Evolutionary conservation across 768 basidiomycete genomes (phyloP), one percentile per base, ranked within the genome.

Genomic region (Suillus bovinus): DNA sequence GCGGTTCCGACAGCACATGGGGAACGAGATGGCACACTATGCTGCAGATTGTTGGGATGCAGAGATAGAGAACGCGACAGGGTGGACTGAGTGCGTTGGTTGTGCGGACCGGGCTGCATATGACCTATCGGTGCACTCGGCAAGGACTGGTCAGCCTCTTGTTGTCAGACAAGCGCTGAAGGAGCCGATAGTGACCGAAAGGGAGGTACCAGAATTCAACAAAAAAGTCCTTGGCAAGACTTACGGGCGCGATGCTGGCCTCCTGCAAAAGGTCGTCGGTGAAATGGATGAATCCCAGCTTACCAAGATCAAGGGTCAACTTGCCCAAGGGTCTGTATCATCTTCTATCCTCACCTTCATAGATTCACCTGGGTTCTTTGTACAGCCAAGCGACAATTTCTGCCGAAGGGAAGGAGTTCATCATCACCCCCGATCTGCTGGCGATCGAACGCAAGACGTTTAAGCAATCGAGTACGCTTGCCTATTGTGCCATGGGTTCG

Each of bases 11-110:
- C 97, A 99, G 72, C 97, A 99, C 75, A 99, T 99, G 97, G 84
- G 78, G 41, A 99, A 99, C 78, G 97, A 99, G 81, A 99, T 99
- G 96, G 97, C 97, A 1, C 97, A 99, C 76, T 99, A 99, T 74
- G 96, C 97, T 60, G 86, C 94, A 42, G 96, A 99, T 78, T 99
- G 97, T 77, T 99, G 97, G 97, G 97, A 99, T 72, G 97, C 96
- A 47, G 97, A 99, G 80, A 98, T 99, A 66, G 84, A 94, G 65
- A 94, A 93, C 59, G 91, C 93, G 55, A 65, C 64, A 20, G 74
- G 90, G 50, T 99, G 97, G 97, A 96, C 94, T 59, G 97, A 99
- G 79, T 99, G 97, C 74, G 96, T 99, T 60, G 97, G 97, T 10
- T 99, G 97, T 78, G 97, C 97, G 39, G 97, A 99, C 77, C 90